A percentile compares a stretch with the other conserved stretches of the same genome.
Evolutionary conservation across 768 basidiomycete genomes (phyloP).

Genomic region (Pleurotus giganteus): DNA sequence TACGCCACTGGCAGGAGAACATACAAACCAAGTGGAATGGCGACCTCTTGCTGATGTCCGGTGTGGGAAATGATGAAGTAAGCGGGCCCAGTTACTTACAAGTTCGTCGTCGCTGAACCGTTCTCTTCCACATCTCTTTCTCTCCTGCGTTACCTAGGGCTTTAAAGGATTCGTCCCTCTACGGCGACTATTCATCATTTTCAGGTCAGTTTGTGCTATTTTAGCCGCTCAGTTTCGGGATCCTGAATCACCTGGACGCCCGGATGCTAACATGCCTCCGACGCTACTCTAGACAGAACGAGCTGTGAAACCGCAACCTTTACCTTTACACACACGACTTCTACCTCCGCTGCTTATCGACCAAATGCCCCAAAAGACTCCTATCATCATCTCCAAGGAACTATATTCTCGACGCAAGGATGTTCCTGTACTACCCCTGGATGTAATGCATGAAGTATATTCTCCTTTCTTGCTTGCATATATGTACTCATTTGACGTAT

Average conservation of each 20-base stretch:
- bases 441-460: conserved; percentile 1
- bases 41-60: not conserved
- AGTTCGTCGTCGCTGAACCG: not conserved
- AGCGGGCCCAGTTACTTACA: not conserved
- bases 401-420: not conserved
- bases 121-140: not conserved
- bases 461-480: not conserved
- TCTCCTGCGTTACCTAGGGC: no score
- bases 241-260: no score
- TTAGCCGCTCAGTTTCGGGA: no score
- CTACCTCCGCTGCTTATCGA: not conserved
- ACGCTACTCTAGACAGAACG: no score
- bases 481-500: not conserved
- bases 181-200: no score
- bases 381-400: not conserved
- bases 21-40: no score
- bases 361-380: not conserved
- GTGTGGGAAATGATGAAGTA: not conserved
- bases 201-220: no score
- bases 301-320: no score
- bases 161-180: no score
- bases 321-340: not conserved
- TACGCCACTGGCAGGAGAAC: no score
- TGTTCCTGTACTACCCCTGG: not conserved
- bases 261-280: no score